Percentiles rank a stretch among this genome's conserved stretches.
Evolutionary conservation across 2,329 filamentous ascomycete species (phyloP).

Genomic region (Diaporthe capsici): DNA sequence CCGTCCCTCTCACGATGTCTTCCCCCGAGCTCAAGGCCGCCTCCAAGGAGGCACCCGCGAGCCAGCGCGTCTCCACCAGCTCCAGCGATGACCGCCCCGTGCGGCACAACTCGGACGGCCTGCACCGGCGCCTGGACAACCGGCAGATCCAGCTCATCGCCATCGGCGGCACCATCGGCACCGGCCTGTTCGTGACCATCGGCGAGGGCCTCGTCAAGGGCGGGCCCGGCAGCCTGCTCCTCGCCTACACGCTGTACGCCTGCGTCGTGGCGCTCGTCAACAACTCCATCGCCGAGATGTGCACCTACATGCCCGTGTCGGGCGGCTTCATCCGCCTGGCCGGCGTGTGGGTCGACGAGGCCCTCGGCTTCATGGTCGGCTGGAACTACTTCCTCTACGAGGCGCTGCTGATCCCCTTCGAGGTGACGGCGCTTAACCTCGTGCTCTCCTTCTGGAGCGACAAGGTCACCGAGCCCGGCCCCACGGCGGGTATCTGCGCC

Average conservation of each 20-base stretch:
- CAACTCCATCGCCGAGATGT: slow-evolving; percentile 77
- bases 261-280: slow-evolving; percentile 72
- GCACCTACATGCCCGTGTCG: slow-evolving; percentile 71
- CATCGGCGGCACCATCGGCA: slow-evolving; percentile 71
- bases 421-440: slow-evolving; percentile 57
- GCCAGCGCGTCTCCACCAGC: slow-evolving; percentile 19
- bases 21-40: slow-evolving; percentile 20
- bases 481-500: slow-evolving; percentile 66
- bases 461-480: slow-evolving; percentile 52
- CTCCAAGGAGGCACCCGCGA: slow-evolving; percentile 27
- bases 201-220: slow-evolving; percentile 64
- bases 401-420: slow-evolving; percentile 57
- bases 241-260: slow-evolving; percentile 71
- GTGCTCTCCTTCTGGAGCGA: slow-evolving; percentile 63
- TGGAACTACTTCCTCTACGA: slow-evolving; percentile 61
- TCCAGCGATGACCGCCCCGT: slow-evolving; percentile 12
- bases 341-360: slow-evolving; percentile 75
- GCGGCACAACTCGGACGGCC: slow-evolving; percentile 42
- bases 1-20: slow-evolving; percentile 13
- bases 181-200: slow-evolving; percentile 73
- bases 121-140: slow-evolving; percentile 66
- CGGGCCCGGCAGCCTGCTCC: slow-evolving; percentile 65
- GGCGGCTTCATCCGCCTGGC: slow-evolving; percentile 76
- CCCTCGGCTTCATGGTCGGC: slow-evolving; percentile 70
- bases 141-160: slow-evolving; percentile 72